Evolutionary conservation across 345 rosid genomes (phyloP), one percentile per base, ranked within the genome.

Genomic region (Eucalyptus urophylla): DNA sequence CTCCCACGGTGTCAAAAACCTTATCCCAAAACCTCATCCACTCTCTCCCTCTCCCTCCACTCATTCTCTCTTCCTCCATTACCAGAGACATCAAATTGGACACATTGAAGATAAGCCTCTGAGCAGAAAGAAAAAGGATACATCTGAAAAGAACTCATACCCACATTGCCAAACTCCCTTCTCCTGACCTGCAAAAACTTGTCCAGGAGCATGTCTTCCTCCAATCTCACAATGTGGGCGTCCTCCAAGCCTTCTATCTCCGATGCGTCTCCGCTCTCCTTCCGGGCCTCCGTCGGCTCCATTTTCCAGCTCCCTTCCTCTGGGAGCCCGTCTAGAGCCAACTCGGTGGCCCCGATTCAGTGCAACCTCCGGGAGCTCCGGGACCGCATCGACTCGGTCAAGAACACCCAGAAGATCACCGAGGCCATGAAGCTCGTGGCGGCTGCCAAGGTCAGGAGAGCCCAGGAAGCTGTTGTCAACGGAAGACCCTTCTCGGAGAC

Each of bases 361-460:
- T 93, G 98, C 45, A 92, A 95, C 56, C 98, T 96, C 72, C 97
- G 98, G 5, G 99, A 98, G 89, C 95, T 98, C 86, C 91, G 97
- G 49, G 93, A 89, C 27, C 97, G 98, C 54, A 96, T 96, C 88
- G 95, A 92, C 53, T 97, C 99, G 0, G 99, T 98, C 62, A 95
- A 94, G 91, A 97, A 96, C 94, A 98, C 99, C 12, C 97, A 97
- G 93, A 97, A 96, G 95, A 96, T 97, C 96, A 97, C 99, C 1
- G 98, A 97, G 92, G 99, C 99, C 31, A 97, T 97, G 99, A 97
- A 97, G 93, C 97, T 97, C 14, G 99, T 97, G 21, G 98, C 99
- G 2, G 99, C 99, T 5, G 99, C 99, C 3, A 97, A 97, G 92
- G 99, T 97, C 90, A 93, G 99, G 90, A 94, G 99, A 91, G 99